Base-by-base conservation (phyloP, 2,329 filamentous ascomycete genomes). In the Camptophora hylomeconis region DNA sequence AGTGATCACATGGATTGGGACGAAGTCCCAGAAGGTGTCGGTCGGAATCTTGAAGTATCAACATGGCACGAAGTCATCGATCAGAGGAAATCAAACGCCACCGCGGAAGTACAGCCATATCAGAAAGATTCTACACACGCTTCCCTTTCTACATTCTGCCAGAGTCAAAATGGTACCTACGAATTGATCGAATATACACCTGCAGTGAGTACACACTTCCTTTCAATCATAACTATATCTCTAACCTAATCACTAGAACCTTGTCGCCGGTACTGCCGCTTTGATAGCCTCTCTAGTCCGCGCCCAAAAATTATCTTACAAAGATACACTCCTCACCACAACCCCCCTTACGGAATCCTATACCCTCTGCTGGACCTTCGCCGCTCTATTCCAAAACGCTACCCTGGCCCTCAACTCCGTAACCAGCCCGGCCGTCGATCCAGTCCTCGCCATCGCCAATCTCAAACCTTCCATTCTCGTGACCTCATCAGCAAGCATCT, bases 1-100 rank as follows among this genome's bases (percentile, higher is more conserved):
- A 94, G 76, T 59, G 72, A 74, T 44, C 87, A 95, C 50, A 79
- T 98, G 67, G 86, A 93, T 55, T 98, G 87, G 86, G 86, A 82
- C 44, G 81, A 87, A 49, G 72, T 86, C 2, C 84, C 86, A 7
- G 70, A 78, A 47, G 78, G 80, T 28, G 75, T 77, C 32, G 77
- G 77, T 10, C 71, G 77, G 33, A 74, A 67, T 37, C 65, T 92
- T 36, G 80, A 80, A 32, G 80, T 94, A 10, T 71, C 75, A n/a
- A 89, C 87, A 9, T 98, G 87, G 86, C 81, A 92, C 47, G 81
- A 94, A 35, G 69, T 95, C 30, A 60, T 94, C 15, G 72, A 78
- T 40, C 80, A 89, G 37, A 65, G 67, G 40, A 70, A 73, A 11
- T 56, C 61, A 16, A 11, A 61, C 30, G 64, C 69, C 20, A 69